Evolutionary conservation across 768 basidiomycete genomes (phyloP).

Genomic region (Clitopilus passeckerianus): DNA sequence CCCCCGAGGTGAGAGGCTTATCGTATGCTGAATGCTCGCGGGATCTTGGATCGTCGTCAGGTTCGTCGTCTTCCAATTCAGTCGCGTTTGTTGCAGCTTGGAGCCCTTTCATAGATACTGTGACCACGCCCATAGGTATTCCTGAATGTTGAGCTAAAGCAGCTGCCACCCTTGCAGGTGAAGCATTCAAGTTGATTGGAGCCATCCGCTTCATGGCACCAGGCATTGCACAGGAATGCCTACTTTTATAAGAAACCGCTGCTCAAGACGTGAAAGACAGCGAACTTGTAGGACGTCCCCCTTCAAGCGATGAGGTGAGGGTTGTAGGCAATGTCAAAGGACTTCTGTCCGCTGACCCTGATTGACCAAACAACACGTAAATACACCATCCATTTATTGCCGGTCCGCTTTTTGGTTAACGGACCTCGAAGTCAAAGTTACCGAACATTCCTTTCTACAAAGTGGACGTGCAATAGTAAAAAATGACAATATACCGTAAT

Average conservation of each 20-base stretch:
- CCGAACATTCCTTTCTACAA: background rate
- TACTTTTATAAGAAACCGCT: background rate
- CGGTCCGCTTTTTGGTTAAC: background rate
- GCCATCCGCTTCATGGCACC: background rate
- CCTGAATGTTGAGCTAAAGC: background rate
- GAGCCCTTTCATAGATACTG: background rate
- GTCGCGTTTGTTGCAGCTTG: background rate
- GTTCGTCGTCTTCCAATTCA: background rate
- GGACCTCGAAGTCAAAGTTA: no score
- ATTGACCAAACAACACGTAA: constrained; percentile 1
- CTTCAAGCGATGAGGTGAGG: background rate
- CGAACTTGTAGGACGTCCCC: background rate
- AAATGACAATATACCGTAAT: no score
- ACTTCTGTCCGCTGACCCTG: background rate
- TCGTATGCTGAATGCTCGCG: background rate
- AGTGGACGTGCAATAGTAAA: no score
- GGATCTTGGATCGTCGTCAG: background rate
- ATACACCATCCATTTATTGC: background rate
- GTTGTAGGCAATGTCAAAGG: background rate
- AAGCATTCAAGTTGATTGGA: background rate
- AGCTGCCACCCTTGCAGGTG: background rate
- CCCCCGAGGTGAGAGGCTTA: no score
- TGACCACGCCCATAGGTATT: background rate
- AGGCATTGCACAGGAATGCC: background rate
- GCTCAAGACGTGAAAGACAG: background rate